Evolutionary conservation across 805 yeast genomes (phyloP).

Genomic region (Maudiozyma bulderi): DNA sequence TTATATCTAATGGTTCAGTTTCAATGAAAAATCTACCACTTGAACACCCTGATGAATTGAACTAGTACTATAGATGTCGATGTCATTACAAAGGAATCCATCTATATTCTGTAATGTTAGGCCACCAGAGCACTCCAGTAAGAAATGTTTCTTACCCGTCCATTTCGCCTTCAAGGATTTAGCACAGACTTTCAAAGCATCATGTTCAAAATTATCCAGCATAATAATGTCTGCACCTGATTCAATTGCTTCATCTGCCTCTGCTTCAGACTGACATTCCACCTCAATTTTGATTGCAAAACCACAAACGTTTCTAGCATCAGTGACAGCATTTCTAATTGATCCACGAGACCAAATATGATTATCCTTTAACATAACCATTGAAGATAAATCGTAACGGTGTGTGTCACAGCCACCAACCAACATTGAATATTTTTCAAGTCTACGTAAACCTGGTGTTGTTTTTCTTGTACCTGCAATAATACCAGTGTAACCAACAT

Average conservation of each 20-base stretch:
- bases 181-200: conserved; percentile 57
- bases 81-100: conserved; percentile 59
- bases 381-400: conserved; percentile 79
- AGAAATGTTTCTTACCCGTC: conserved; percentile 39
- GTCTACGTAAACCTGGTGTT: conserved; percentile 85
- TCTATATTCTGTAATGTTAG: conserved; percentile 59
- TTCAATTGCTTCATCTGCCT: conserved; percentile 83
- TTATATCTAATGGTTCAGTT: conserved; percentile 22
- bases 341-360: conserved; percentile 92
- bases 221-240: conserved; percentile 95
- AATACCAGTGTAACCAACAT: conserved; percentile 63
- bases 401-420: conserved; percentile 94
- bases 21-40: conserved; percentile 75
- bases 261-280: conserved; percentile 75
- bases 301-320: conserved; percentile 76
- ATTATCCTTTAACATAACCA: conserved; percentile 95
- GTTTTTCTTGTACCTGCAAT: conserved; percentile 96
- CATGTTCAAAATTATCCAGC: conserved; percentile 80
- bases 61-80: conserved; percentile 86
- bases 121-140: conserved; percentile 91
- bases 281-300: conserved; percentile 87
- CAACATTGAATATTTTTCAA: conserved; percentile 89
- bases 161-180: conserved; percentile 48
- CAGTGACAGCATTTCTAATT: conserved; percentile 69
- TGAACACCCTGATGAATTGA: conserved; percentile 88